Conservation (phyloP, 2,329 filamentous ascomycete genomes). For the Tolypocladium ovalisporum region DNA sequence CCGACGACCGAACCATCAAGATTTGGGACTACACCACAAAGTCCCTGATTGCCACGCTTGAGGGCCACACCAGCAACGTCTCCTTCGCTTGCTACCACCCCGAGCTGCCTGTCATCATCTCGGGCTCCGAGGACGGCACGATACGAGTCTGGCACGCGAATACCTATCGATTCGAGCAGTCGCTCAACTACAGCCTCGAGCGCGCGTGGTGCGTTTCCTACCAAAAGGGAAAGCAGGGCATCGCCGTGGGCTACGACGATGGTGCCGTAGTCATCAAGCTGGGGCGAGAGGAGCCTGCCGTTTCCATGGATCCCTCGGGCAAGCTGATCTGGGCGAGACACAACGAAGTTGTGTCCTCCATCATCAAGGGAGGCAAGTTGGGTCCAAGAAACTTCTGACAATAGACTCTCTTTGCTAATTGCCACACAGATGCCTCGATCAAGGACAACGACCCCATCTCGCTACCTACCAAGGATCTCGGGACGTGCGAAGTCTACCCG, state of each 20-base stretch:
- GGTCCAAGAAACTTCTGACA: neutral
- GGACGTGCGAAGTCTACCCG: conserved; percentile 92
- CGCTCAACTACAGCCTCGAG: conserved; percentile 89
- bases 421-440: conserved; percentile 51
- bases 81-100: conserved; percentile 98
- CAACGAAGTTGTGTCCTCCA: conserved; percentile 87
- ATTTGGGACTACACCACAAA: conserved; percentile 99
- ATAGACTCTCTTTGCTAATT: conserved; percentile 14
- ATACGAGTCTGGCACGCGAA: conserved; percentile 99
- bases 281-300: conserved; percentile 90
- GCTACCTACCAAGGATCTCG: conserved; percentile 86
- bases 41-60: conserved; percentile 87
- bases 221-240: conserved; percentile 85
- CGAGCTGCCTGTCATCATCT: conserved; percentile 92
- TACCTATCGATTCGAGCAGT: conserved; percentile 92
- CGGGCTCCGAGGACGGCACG: conserved; percentile 92
- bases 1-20: conserved; percentile 93
- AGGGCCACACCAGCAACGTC: conserved; percentile 96
- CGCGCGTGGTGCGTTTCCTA: conserved; percentile 96
- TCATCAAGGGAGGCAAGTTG: conserved; percentile 69
- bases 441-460: conserved; percentile 86
- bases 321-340: conserved; percentile 95
- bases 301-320: conserved; percentile 92
- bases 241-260: conserved; percentile 95
- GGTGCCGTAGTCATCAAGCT: conserved; percentile 97